Conservation (phyloP, 2,329 filamentous ascomycete genomes). For the Rutstroemia sp. region DNA sequence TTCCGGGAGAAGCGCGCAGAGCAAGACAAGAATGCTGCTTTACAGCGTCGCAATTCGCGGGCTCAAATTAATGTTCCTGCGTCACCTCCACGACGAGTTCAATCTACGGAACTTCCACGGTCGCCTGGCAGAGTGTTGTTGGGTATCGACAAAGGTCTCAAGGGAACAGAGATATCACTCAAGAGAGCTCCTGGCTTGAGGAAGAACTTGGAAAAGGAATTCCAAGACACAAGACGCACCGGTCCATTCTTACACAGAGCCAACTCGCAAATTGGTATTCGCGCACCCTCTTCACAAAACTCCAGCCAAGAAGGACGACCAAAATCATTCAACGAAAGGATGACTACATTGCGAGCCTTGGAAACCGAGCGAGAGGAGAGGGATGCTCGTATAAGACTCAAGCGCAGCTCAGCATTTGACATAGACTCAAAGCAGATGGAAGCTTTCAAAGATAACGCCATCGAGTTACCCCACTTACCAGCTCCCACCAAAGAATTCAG, state of each 20-base stretch:
- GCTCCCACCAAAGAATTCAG: conserved; percentile 46
- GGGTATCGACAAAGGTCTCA: conserved; percentile 84
- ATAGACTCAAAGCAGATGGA: conserved; percentile 52
- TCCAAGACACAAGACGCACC: conserved; percentile 23
- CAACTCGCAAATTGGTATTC: conserved; percentile 24
- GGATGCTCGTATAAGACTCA: conserved; percentile 43
- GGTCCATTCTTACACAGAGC: conserved; percentile 40
- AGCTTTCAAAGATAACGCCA: conserved; percentile 48
- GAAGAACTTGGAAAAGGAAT: conserved; percentile 27
- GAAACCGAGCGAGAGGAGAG: conserved; percentile 45
- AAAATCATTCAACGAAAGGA: conserved; percentile 71
- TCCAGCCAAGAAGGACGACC: conserved; percentile 33
- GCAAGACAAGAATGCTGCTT: conserved; percentile 14
- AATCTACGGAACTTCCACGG: conserved; percentile 45
- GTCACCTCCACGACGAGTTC: conserved; percentile 58
- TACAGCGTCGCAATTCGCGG: conserved; percentile 29
- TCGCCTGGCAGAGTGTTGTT: conserved; percentile 76
- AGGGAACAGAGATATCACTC: conserved; percentile 74
- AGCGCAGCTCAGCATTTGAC: conserved; percentile 49
- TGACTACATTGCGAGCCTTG: conserved; percentile 60
- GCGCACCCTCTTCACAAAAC: conserved; percentile 15
- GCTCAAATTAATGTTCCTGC: conserved; percentile 63
- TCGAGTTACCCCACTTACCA: conserved; percentile 44
- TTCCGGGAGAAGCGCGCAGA: background rate
- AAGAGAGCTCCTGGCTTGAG: conserved; percentile 57